Evolutionary conservation across 768 basidiomycete species (phyloP), one percentile per base, ranked within the genome.

Genomic region (Imleria badia): DNA sequence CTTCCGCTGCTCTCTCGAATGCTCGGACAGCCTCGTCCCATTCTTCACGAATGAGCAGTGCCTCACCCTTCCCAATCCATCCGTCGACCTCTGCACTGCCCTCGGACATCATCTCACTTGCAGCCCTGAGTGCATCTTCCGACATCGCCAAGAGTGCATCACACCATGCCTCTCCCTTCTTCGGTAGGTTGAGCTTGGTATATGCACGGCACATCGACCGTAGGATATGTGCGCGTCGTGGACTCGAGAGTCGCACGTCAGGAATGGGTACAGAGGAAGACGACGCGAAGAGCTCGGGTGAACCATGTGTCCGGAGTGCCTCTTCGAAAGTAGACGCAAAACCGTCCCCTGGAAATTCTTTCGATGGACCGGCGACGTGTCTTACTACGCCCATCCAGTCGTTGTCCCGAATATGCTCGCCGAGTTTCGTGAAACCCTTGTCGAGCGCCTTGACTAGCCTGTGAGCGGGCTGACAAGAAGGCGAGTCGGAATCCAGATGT

Each of bases 401-500:
- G 53, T 83, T 81, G 3, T 78, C 79, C 4, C 76, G 75, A 13
- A 85, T 67, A 49, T 86, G 77, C 52, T 88, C 85, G 38, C 88
- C 81, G 9, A 89, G 78, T 63, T 85, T 80, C 6, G 77, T 66
- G 61, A 94, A 87, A 12, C 78, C 78, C 68, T 87, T 89, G 60
- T 96, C 89, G 36, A 94, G 78, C 7, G 78, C 66, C 71, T 96
- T 95, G 53, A 86, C 72, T n/a, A 86, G 74, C 4, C 91, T 83
- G 66, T 91, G 89, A 0, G 89, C 81, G 3, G 79, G 72, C 43
- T 91, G 83, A 69, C 96, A 98, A 1, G 84, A 72, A 46, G 85
- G 85, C 1, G 91, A 94, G 68, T 99, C 96, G 10, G 96, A 96
- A 69, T 98, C 96, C 62, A 84, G 86, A 69, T 92, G 89, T 1